Percentiles rank a stretch among this genome's conserved stretches.
These are phyloP conservation scores for Tricholoma hemisulphureum DNA, from an alignment of 768 basidiomycete species.

Conservation along the genomic window DNA sequence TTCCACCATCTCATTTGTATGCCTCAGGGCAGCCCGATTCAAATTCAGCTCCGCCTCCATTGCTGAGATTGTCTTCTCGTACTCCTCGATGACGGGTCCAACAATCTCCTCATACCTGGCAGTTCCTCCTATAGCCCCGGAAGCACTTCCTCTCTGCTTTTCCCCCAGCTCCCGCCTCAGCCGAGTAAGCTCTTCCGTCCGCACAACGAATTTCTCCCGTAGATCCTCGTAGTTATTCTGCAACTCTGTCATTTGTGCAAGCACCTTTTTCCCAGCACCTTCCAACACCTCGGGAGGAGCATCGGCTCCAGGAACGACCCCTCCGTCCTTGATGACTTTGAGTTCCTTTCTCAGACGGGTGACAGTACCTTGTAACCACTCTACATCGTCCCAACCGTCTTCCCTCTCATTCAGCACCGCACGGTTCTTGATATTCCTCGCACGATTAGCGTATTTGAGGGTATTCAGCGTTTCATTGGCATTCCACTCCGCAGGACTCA, in stretches of 20 bases:
- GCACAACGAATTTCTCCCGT: slow-evolving; percentile 80
- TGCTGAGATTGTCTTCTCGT: slow-evolving; percentile 93
- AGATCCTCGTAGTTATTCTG: slow-evolving; percentile 85
- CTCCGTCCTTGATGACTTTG: slow-evolving; percentile 73
- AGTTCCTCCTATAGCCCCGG: slow-evolving; percentile 65
- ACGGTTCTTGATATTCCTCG: slow-evolving; percentile 94
- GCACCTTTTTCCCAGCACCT: slow-evolving; percentile 70
- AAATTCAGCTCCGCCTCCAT: slow-evolving; percentile 92
- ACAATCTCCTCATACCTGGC: slow-evolving; percentile 90
- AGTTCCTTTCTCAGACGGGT: slow-evolving; percentile 84
- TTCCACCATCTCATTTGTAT: slow-evolving; percentile 90
- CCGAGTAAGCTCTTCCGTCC: slow-evolving; percentile 84
- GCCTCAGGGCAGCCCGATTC: slow-evolving; percentile 80
- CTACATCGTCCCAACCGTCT: slow-evolving; percentile 98
- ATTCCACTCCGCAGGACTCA: slow-evolving; percentile 95
- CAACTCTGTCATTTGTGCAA: slow-evolving; percentile 79
- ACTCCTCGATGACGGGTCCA: slow-evolving; percentile 97
- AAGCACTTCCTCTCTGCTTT: slow-evolving; percentile 56
- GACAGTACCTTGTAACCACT: slow-evolving; percentile 90
- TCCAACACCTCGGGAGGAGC: slow-evolving; percentile 44
- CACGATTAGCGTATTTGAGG: slow-evolving; percentile 95
- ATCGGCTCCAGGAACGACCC: slow-evolving; percentile 29
- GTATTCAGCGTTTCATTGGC: slow-evolving; percentile 91
- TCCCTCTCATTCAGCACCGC: slow-evolving; percentile 92
- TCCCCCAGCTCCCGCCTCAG: slow-evolving; percentile 78